phyloP scores from a whole-genome alignment of 202 grass and related monocot species.

The Thinopyrum obtusiflorum region DNA sequence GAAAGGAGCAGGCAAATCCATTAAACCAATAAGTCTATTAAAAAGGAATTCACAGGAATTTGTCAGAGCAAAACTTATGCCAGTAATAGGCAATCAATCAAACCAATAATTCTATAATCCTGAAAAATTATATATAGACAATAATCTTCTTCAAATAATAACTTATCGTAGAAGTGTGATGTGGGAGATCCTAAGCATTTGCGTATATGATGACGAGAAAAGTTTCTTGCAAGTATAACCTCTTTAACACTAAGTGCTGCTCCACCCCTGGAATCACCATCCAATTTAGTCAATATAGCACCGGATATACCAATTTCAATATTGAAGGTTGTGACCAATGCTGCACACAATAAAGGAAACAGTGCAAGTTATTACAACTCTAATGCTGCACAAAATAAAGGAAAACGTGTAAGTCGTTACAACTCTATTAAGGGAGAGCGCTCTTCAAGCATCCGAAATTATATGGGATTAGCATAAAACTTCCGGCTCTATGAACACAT shows the following conservation, averaged over 20 bases:
- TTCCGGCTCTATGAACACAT: neutral
- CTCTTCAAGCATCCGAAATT: neutral
- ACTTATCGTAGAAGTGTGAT: neutral
- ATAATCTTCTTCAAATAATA: neutral
- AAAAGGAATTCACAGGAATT: neutral
- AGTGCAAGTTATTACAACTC: conserved; percentile 19
- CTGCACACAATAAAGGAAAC: conserved; percentile 43
- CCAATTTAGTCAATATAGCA: conserved; percentile 93
- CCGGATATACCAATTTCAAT: conserved; percentile 94
- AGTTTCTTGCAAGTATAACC: conserved; percentile 36
- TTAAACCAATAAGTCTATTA: neutral
- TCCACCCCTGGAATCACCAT: conserved; percentile 96
- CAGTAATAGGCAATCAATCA: too few species aligned
- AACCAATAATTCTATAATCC: too few species aligned
- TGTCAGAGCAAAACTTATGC: too few species aligned
- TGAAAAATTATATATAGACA: neutral
- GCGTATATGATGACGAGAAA: conserved; percentile 23
- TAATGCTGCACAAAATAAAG: conserved; percentile 51
- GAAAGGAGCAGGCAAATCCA: neutral
- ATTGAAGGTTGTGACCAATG: conserved; percentile 94
- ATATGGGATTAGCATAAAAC: neutral
- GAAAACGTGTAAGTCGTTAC: conserved; percentile 12
- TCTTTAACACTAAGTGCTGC: conserved; percentile 98
- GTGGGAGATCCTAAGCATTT: neutral
- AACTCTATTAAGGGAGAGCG: neutral